These are phyloP conservation scores for Novymonas esmeraldas DNA, from an alignment of 208 protist species.

Conservation along the genomic window DNA sequence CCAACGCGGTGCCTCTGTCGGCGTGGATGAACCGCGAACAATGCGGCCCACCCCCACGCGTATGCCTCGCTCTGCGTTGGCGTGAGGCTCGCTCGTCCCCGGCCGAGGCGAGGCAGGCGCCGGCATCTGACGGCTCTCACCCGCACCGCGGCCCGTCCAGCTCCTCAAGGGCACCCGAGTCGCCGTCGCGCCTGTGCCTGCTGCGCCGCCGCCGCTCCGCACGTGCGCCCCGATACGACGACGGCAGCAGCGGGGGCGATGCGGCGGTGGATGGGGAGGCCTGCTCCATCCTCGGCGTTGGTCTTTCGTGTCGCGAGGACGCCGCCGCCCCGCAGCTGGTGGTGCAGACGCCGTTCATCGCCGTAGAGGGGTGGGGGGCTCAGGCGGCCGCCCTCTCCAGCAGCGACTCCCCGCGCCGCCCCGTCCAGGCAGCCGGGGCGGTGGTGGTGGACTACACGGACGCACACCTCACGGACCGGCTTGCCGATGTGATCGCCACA, in stretches of 20 bases:
- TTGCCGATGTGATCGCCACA: conserved; percentile 18
- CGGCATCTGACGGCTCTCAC: not conserved
- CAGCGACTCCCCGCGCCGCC: not conserved
- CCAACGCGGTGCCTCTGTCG: too few species aligned
- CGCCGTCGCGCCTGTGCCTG: conserved; percentile 23
- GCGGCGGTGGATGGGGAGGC: not conserved
- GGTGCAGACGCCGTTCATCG: conserved; percentile 19
- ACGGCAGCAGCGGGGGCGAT: not conserved
- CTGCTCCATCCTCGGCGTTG: not conserved
- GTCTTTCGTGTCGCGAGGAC: not conserved
- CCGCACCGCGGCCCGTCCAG: not conserved
- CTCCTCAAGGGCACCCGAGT: not conserved
- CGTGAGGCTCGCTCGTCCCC: conserved; percentile 17
- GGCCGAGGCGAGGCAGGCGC: not conserved
- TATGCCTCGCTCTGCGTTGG: conserved; percentile 31
- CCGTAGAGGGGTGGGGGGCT: conserved; percentile 14
- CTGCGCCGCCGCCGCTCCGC: conserved; percentile 15
- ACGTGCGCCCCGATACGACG: not conserved
- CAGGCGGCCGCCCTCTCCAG: not conserved
- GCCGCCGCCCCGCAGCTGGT: not conserved
- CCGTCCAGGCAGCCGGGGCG: not conserved
- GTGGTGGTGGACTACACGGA: conserved; percentile 10
- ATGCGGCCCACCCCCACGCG: conserved; percentile 10
- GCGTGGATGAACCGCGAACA: conserved; percentile 5
- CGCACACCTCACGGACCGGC: conserved; percentile 8